Base-by-base conservation (phyloP, 2,329 filamentous ascomycete genomes). In the Tolypocladium album region DNA sequence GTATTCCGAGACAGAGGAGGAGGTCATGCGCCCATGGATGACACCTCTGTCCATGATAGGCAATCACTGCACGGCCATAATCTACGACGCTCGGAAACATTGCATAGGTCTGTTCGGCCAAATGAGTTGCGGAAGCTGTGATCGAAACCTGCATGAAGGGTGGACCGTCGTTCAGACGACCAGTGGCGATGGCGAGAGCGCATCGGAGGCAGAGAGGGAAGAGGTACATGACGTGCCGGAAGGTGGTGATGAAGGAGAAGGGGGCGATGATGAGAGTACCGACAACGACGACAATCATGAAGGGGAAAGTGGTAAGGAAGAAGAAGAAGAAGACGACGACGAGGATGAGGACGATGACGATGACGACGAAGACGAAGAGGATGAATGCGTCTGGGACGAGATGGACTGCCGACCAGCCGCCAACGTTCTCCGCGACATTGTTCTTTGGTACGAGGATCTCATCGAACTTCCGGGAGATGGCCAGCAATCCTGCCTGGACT, bases 41-140 rank as follows among this genome's bases (percentile, higher is more conserved):
- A 63, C 60, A 6, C 62, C 68, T 7, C 59, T 70, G 15, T 68
- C 66, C 1, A 31, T 40, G 38, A n/a, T 69, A 4, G 67, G 65
- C 2, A 70, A 69, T 20, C 67, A 69, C 52, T 20, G 60, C 20
- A 63, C 61, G 27, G 60, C 65, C 17, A 63, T 71, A 12, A 58
- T 71, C 3, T 71, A 72, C 55, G 65, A 70, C 57, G 65, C 69
- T 3, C 62, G 60, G 20, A 57, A 52, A 38, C 65, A 72, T 55
- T 47, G 47, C 11, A 68, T 70, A 20, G 66, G 67, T 17, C 64
- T 70, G 4, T 65, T 64, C 17, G 61, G 59, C 9, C 62, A 62
- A 34, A 31, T 27, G 59, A 38, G 11, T 11, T n/a, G 39, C 40
- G 39, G 56, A 22, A 43, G 22, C 56, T 3, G 56, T 34, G 56